Conservation (phyloP, 2,329 filamentous ascomycete species). For the Curvularia lunata region DNA sequence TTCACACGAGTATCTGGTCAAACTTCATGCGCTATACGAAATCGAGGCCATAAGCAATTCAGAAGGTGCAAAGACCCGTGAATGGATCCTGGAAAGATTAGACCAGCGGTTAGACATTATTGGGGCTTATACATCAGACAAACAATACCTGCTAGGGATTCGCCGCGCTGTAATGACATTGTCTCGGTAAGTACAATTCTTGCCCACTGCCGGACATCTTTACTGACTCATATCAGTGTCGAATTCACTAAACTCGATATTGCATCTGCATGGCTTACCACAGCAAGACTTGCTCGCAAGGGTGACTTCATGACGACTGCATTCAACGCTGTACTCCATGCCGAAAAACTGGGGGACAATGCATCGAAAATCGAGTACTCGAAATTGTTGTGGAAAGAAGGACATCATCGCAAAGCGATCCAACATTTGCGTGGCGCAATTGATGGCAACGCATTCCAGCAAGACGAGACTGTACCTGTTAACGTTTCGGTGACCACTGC, state of each 20-base stretch:
- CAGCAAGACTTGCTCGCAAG: slow-evolving; percentile 85
- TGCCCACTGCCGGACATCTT: not conserved
- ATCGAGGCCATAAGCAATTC: slow-evolving; percentile 73
- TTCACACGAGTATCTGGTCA: slow-evolving; percentile 83
- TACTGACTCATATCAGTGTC: slow-evolving; percentile 45
- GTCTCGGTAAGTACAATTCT: slow-evolving; percentile 60
- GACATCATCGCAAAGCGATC: slow-evolving; percentile 92
- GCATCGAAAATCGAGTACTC: slow-evolving; percentile 95
- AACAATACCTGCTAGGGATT: slow-evolving; percentile 89
- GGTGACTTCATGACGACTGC: slow-evolving; percentile 82
- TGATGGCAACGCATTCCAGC: slow-evolving; percentile 74
- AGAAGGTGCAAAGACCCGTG: slow-evolving; percentile 47
- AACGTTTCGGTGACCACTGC: slow-evolving; percentile 49
- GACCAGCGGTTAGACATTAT: slow-evolving; percentile 84
- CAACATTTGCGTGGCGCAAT: slow-evolving; percentile 89
- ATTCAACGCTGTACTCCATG: slow-evolving; percentile 91
- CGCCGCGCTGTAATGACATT: slow-evolving; percentile 87
- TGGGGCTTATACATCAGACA: slow-evolving; percentile 88
- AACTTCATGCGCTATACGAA: slow-evolving; percentile 86
- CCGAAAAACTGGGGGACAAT: slow-evolving; percentile 80
- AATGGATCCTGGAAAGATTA: slow-evolving; percentile 60
- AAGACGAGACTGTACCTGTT: slow-evolving; percentile 47
- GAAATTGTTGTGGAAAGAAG: slow-evolving; percentile 89
- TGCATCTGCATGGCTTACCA: slow-evolving; percentile 83
- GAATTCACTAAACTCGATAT: slow-evolving; percentile 74